A percentile compares a stretch with the other conserved stretches of the same genome.
Conservation (phyloP, 441 rosid species). For the Corymbia citriodora region DNA sequence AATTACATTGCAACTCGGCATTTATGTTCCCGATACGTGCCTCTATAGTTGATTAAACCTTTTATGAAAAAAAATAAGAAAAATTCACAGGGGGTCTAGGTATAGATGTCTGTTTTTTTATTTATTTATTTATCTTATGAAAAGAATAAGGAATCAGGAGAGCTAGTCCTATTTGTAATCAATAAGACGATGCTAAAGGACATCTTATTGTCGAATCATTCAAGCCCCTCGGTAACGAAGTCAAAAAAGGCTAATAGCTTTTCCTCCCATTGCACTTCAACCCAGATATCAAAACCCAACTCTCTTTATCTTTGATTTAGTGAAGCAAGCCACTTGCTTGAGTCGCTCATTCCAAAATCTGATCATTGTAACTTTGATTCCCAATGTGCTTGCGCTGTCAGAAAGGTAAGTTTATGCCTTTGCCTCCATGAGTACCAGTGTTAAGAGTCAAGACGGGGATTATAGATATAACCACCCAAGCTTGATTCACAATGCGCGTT, state of each 20-base stretch:
- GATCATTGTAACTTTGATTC: background rate
- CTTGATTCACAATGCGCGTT: background rate
- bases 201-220: background rate
- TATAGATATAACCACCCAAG: background rate
- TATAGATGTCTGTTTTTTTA: background rate
- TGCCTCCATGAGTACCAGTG: background rate
- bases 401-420: background rate
- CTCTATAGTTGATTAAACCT: background rate
- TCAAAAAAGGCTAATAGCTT: background rate
- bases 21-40: background rate
- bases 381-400: background rate
- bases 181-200: background rate
- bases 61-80: background rate
- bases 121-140: background rate
- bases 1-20: too few species aligned
- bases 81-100: background rate
- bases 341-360: background rate
- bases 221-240: background rate
- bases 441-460: background rate
- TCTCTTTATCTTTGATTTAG: background rate
- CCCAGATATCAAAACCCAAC: background rate
- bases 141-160: background rate
- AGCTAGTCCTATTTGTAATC: background rate
- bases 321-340: background rate
- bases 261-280: background rate